Evolutionary conservation across 1,284 basidiomycete genomes (phyloP).

Genomic region (Cutaneotrichosporon dermatis): DNA sequence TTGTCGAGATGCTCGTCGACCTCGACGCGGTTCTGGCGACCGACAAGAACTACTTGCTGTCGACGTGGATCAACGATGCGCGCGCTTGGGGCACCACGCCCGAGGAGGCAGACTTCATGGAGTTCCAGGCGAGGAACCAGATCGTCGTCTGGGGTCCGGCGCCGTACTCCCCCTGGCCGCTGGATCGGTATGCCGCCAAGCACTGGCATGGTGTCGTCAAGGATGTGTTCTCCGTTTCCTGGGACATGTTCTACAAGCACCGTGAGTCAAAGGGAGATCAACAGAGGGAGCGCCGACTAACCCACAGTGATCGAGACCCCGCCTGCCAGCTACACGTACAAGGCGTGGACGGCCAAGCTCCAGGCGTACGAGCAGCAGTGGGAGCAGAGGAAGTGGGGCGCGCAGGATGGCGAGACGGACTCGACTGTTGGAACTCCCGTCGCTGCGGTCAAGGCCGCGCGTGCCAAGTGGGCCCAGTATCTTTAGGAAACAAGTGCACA

Average conservation of each 20-base stretch:
- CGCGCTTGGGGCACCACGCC: slow-evolving; percentile 41
- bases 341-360: slow-evolving; percentile 30
- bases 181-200: slow-evolving; percentile 50
- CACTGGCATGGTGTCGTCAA: slow-evolving; percentile 52
- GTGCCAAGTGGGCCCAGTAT: slow-evolving; percentile 5
- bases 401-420: slow-evolving; percentile 1
- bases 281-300: background rate
- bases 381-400: slow-evolving; percentile 37
- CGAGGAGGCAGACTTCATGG: slow-evolving; percentile 25
- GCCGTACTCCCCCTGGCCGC: slow-evolving; percentile 42
- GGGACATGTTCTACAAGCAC: slow-evolving; percentile 42
- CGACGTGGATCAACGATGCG: slow-evolving; percentile 49
- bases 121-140: slow-evolving; percentile 52
- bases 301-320: background rate
- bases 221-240: slow-evolving; percentile 48
- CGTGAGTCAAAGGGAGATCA: background rate
- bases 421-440: background rate
- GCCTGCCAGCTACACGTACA: background rate
- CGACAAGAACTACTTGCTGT: slow-evolving; percentile 47
- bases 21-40: slow-evolving; percentile 49
- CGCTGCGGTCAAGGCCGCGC: background rate
- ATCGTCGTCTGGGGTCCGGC: slow-evolving; percentile 54
- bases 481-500: too few species aligned
- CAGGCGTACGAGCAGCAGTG: slow-evolving; percentile 46
- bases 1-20: slow-evolving; percentile 45